These are phyloP conservation scores for Schizosaccharomyces japonicus DNA, from an alignment of 805 yeast species.

Conservation along the genomic window DNA sequence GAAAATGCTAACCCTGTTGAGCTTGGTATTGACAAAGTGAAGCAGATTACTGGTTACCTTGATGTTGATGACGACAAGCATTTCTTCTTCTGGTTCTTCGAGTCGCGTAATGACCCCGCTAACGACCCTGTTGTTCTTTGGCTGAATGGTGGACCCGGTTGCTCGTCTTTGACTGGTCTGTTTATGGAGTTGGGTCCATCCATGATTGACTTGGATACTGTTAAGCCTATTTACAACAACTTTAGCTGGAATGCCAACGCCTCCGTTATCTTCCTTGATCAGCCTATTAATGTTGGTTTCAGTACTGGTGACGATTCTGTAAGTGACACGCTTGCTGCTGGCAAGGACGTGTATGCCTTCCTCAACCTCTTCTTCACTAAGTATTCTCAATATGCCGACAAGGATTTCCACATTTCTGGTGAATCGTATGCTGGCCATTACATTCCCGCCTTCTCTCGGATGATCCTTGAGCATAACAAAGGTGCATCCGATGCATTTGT, in stretches of 20 bases:
- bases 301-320: slow-evolving; percentile 49
- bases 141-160: slow-evolving; percentile 95
- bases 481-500: slow-evolving; percentile 40
- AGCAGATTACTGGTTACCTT: slow-evolving; percentile 52
- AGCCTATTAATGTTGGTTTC: slow-evolving; percentile 82
- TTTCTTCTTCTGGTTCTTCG: slow-evolving; percentile 76
- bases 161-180: slow-evolving; percentile 74
- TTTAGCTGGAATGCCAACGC: slow-evolving; percentile 83
- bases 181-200: slow-evolving; percentile 86
- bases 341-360: slow-evolving; percentile 66
- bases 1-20: not conserved
- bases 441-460: slow-evolving; percentile 56
- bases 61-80: slow-evolving; percentile 61
- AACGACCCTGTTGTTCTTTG: slow-evolving; percentile 73
- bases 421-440: slow-evolving; percentile 89
- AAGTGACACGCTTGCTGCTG: slow-evolving; percentile 56
- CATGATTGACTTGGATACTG: slow-evolving; percentile 33
- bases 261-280: slow-evolving; percentile 72
- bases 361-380: slow-evolving; percentile 59
- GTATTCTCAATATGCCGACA: slow-evolving; percentile 43
- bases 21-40: slow-evolving; percentile 32
- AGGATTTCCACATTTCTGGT: slow-evolving; percentile 57
- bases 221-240: slow-evolving; percentile 56
- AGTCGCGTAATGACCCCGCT: slow-evolving; percentile 65
- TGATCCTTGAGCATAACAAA: slow-evolving; percentile 22